Evolutionary conservation across 2,329 filamentous ascomycete genomes (phyloP), one percentile per base, ranked within the genome.

Genomic region (Microcyclospora pomicola): DNA sequence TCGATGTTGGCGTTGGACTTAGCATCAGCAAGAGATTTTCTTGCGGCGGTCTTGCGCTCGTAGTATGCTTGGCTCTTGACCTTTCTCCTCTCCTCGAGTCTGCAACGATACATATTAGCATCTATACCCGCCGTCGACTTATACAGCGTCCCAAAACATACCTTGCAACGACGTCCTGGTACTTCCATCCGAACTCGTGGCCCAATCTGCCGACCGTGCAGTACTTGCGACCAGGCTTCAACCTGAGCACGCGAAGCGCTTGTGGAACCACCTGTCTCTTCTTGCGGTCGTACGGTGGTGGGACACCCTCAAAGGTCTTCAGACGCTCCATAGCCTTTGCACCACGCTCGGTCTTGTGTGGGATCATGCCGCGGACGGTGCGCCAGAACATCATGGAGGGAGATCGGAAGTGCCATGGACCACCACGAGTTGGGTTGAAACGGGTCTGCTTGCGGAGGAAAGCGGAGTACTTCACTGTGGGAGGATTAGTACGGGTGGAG

Each of bases 311-410:
- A 69, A 96, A 98, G 66, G 93, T 86, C 86, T 98, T 98, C 57
- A 98, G 83, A 70, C 91, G 82, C 78, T 96, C 87, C 65, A 98
- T 70, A 59, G 91, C 91, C 60, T 88, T 88, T 59, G 85, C 82
- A 71, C 91, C 91, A 64, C 91, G 88, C 66, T 91, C 79, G 57
- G 91, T 98, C 84, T 98, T 98, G 85, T 98, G 91, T 64, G 91
- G 91, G 57, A 98, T 92, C 91, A 98, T 98, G 68, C 91, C 91
- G 68, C 91, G 88, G 72, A 98, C 85, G 65, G 91, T 86, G 82
- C 95, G 94, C 83, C 95, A 98, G 82, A 98, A 94, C 76, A 98
- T 95, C 71, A 92, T 83, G 61, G 87, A 93, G 50, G 91, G 91
- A 59, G 88, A 86, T 67, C 91, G 91, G 86, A 95, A 96, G 74